phyloP scores from a whole-genome alignment of 2,329 filamentous ascomycete species.

The Elsinoe perseae region DNA sequence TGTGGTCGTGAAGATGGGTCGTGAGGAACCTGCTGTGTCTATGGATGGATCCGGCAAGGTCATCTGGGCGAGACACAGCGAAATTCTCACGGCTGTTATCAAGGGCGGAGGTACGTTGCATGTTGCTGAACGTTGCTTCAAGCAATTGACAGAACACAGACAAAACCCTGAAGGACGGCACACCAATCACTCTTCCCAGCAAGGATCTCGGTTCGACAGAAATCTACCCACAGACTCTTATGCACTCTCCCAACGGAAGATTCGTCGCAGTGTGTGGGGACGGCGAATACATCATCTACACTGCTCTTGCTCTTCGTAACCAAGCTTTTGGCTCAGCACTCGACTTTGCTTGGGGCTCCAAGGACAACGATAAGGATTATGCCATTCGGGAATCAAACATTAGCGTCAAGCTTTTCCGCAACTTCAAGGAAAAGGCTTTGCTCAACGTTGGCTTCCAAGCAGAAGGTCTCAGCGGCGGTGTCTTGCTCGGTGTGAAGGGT shows the following conservation, averaged over 20 bases:
- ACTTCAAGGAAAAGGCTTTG: constrained; percentile 76
- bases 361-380: constrained; percentile 97
- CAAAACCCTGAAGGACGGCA: constrained; percentile 74
- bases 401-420: constrained; percentile 94
- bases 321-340: constrained; percentile 93
- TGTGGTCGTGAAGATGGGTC: constrained; percentile 93
- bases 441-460: constrained; percentile 93
- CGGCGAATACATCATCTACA: constrained; percentile 98
- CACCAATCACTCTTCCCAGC: constrained; percentile 74
- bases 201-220: constrained; percentile 96
- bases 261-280: constrained; percentile 89
- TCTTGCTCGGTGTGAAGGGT: constrained; percentile 87
- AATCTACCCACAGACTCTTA: constrained; percentile 88
- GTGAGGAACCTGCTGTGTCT: constrained; percentile 92
- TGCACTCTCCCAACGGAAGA: constrained; percentile 91
- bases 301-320: constrained; percentile 90
- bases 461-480: constrained; percentile 80
- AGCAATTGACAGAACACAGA: constrained; percentile 43
- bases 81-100: constrained; percentile 90
- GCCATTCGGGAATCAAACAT: constrained; percentile 91
- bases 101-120: constrained; percentile 60
- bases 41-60: constrained; percentile 96
- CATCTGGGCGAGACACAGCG: constrained; percentile 91
- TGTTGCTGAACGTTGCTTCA: constrained; percentile 21
- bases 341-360: constrained; percentile 94